Evolutionary conservation across 352 stramenopile genomes (phyloP).

Genomic region (Phytophthora chlamydospora): DNA sequence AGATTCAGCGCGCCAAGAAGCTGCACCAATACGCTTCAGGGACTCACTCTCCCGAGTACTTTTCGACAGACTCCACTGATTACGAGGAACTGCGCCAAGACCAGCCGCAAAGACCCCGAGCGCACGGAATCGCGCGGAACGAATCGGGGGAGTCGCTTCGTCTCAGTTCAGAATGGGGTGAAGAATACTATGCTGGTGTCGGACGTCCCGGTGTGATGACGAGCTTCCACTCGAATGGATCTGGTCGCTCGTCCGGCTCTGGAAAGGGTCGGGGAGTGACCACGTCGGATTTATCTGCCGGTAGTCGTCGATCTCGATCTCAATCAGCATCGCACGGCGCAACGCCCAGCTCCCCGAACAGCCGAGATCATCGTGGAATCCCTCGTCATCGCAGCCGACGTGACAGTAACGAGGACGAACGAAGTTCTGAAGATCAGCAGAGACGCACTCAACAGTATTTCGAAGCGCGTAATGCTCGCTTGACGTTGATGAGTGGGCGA

Average conservation of each 20-base stretch:
- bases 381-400: slow-evolving; percentile 12
- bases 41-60: not conserved
- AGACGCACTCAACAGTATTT: slow-evolving; percentile 39
- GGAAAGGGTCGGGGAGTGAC: not conserved
- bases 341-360: not conserved
- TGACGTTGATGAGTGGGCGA: slow-evolving; percentile 25
- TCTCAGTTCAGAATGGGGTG: slow-evolving; percentile 49
- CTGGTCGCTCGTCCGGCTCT: slow-evolving; percentile 17
- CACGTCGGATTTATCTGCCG: slow-evolving; percentile 35
- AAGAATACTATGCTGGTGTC: slow-evolving; percentile 28
- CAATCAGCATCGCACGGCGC: slow-evolving; percentile 16
- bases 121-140: slow-evolving; percentile 24
- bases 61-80: slow-evolving; percentile 6
- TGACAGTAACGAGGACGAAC: slow-evolving; percentile 18
- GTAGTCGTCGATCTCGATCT: slow-evolving; percentile 31
- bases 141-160: slow-evolving; percentile 47
- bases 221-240: slow-evolving; percentile 33
- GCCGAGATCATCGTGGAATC: slow-evolving; percentile 17
- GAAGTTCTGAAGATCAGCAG: slow-evolving; percentile 12
- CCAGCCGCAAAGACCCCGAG: slow-evolving; percentile 18
- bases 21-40: slow-evolving; percentile 23
- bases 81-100: slow-evolving; percentile 10
- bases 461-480: slow-evolving; percentile 33
- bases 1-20: slow-evolving; percentile 30
- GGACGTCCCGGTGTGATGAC: slow-evolving; percentile 6